Evolutionary conservation across 768 basidiomycete species (phyloP).

Genomic region (Calocybe indica): DNA sequence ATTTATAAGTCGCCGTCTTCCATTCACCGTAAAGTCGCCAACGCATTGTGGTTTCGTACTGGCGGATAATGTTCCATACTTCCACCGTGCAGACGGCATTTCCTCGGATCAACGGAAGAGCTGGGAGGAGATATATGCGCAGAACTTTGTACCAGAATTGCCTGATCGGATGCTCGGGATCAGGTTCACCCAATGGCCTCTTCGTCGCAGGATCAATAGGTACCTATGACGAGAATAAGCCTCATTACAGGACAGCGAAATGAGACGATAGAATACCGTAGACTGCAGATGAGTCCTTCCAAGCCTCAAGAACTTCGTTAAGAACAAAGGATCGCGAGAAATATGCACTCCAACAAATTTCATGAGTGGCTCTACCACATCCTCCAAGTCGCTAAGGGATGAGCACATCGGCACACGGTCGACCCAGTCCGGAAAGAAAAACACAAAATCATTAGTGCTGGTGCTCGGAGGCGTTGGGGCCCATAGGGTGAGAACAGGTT

Average conservation of each 20-base stretch:
- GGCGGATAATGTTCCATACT: constrained; percentile 84
- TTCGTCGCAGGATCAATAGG: constrained; percentile 57
- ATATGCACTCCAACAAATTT: constrained; percentile 76
- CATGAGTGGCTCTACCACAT: constrained; percentile 76
- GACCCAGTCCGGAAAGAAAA: constrained; percentile 87
- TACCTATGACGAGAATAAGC: constrained; percentile 20
- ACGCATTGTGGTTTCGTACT: constrained; percentile 72
- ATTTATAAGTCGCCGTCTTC: constrained; percentile 67
- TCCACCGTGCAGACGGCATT: constrained; percentile 89
- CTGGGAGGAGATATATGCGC: constrained; percentile 79
- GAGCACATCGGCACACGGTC: constrained; percentile 63
- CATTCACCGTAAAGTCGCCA: constrained; percentile 97
- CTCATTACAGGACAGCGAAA: too few species aligned
- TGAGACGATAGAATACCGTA: constrained; percentile 30
- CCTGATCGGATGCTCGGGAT: constrained; percentile 56
- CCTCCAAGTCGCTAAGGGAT: constrained; percentile 60
- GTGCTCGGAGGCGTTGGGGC: constrained; percentile 83
- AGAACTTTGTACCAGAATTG: constrained; percentile 81
- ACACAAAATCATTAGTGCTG: constrained; percentile 68
- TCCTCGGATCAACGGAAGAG: constrained; percentile 76
- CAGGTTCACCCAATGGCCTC: constrained; percentile 46
- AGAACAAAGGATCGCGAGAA: constrained; percentile 68
- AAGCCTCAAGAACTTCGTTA: constrained; percentile 76
- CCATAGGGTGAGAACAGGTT: constrained; percentile 63
- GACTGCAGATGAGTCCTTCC: constrained; percentile 60